Evolutionary conservation across 768 basidiomycete genomes (phyloP), one percentile per base, ranked within the genome.

Genomic region (Saitozyma podzolica): DNA sequence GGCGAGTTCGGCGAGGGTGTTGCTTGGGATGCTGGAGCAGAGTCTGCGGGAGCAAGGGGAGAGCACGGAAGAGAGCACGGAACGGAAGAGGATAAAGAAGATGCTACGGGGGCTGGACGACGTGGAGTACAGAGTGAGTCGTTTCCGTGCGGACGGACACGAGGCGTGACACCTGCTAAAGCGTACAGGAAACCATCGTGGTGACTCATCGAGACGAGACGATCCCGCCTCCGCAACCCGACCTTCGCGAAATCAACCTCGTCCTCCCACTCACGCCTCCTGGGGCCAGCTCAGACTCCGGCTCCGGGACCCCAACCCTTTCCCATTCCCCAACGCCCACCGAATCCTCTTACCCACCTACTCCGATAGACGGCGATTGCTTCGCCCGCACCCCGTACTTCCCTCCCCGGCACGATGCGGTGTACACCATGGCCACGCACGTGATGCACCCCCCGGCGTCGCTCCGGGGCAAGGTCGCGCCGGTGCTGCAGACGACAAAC

Each of bases 381-480:
- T 5, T 29, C 17, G 40, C 52, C 42, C 50, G 54, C 8, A 64
- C 56, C 19, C 70, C 74, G n/a, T 69, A 59, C 41, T 70, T 73
- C 60, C 39, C 29, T 10, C 64, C 72, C 13, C 13, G 16, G 0
- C 13, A 19, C 2, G 56, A 56, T 14, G 13, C 20, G 41, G 53
- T 69, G n/a, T 87, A 85, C 71, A 86, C 87, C 2, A 89, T 89
- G 86, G 83, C 88, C 11, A 91, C 89, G 6, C 89, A 90, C 60
- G 78, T 87, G 40, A 66, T 81, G 14, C 50, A 53, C 8, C 79
- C 47, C 72, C 78, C 49, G 82, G 82, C 14, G 62, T 75, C 55
- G 80, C 73, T 69, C 80, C 78, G 54, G 78, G 80, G 7, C 6
- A 51, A 19, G 19, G 7, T 73, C 70, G 49, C 77, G 16, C 67